Conservation (phyloP, 441 rosid genomes). For the Euphorbia celastroides region DNA sequence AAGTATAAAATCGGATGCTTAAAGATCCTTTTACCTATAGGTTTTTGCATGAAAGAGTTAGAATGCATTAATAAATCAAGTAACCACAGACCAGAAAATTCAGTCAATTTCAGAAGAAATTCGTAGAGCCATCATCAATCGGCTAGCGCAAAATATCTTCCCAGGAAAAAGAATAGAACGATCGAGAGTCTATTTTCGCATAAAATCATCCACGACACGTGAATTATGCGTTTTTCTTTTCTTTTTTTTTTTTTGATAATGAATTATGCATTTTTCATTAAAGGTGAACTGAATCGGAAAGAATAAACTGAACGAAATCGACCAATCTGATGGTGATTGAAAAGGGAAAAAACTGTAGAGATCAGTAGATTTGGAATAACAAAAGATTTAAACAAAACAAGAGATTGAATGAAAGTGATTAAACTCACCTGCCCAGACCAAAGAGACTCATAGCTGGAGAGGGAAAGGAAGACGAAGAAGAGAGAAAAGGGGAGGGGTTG, state of each 20-base stretch:
- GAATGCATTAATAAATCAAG: neutral
- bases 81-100: neutral
- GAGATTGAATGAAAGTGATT: neutral
- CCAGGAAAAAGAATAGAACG: neutral
- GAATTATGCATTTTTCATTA: neutral
- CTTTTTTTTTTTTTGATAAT: no score
- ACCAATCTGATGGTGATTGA: neutral
- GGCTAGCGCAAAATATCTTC: neutral
- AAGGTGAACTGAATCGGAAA: neutral
- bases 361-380: neutral
- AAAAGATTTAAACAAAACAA: neutral
- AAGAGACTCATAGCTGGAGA: constrained; percentile 55
- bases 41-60: neutral
- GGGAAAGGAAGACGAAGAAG: constrained; percentile 8
- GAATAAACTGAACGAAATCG: neutral
- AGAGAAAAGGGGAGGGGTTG: constrained; percentile 1
- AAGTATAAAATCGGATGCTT: neutral
- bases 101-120: neutral
- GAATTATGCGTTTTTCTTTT: no score
- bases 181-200: neutral
- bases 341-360: neutral
- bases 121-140: neutral
- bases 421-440: constrained; percentile 58
- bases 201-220: neutral
- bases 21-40: neutral